These are phyloP conservation scores for Candida silvatica DNA, from an alignment of 805 yeast species.

Conservation along the genomic window DNA sequence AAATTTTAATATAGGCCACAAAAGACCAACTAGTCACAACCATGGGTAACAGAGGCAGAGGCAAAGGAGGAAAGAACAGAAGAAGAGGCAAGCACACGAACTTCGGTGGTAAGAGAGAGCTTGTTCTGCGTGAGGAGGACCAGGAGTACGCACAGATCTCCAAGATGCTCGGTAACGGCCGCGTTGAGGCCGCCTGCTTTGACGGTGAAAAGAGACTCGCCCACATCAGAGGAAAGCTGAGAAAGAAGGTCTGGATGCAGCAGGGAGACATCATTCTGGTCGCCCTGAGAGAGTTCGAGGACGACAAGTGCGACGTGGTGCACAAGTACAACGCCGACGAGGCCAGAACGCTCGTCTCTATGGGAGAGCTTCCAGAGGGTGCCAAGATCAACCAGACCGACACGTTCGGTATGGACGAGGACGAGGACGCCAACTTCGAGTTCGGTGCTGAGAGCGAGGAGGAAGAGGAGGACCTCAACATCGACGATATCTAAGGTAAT, in stretches of 20 bases:
- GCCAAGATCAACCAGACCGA: conserved; percentile 98
- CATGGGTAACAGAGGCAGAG: conserved; percentile 37
- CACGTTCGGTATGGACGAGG: conserved; percentile 93
- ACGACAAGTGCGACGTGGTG: conserved; percentile 95
- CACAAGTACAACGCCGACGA: conserved; percentile 96
- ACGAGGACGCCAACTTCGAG: conserved; percentile 96
- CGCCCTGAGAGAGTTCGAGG: conserved; percentile 97
- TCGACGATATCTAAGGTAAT: conserved; percentile 83
- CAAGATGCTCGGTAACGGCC: conserved; percentile 97
- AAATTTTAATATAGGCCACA: neutral
- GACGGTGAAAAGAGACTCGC: conserved; percentile 93
- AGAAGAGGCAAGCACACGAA: conserved; percentile 97
- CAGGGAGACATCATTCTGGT: conserved; percentile 97
- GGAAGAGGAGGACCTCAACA: conserved; percentile 72
- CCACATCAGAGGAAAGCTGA: conserved; percentile 96
- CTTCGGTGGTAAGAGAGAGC: conserved; percentile 88
- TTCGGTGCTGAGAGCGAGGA: conserved; percentile 89
- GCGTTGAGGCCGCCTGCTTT: conserved; percentile 91
- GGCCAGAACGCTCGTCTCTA: conserved; percentile 90
- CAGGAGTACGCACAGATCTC: conserved; percentile 98
- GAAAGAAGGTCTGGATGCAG: conserved; percentile 99
- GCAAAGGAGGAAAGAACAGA: conserved; percentile 84
- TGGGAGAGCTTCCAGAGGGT: conserved; percentile 95
- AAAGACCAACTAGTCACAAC: neutral
- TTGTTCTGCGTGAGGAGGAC: conserved; percentile 86